Evolutionary conservation across 352 stramenopile species (phyloP), one percentile per base, ranked within the genome.

Genomic region (Saprolegnia parasitica): DNA sequence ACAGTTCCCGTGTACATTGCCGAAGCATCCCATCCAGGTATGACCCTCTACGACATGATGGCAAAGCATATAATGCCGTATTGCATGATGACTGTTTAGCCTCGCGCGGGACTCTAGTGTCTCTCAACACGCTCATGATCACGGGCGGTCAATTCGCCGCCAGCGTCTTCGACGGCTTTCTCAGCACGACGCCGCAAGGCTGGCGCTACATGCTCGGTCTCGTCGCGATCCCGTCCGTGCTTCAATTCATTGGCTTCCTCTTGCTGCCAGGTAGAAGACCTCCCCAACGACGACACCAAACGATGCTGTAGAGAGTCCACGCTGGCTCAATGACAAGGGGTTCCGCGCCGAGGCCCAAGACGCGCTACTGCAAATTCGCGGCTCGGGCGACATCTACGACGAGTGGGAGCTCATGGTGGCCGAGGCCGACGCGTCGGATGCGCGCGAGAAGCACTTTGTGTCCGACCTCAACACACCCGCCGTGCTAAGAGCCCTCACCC

Each of bases 391-490:
- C 42, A 61, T 92, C 39, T 76, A 86, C 45, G 42, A 49, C 40
- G 82, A 90, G 71, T 83, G 82, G 67, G 77, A 72, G 20, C 74
- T 80, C 37, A 88, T 90, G 16, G 75, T 88, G 55, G 61, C 62
- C 45, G 82, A 88, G 63, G 58, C 58, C 39, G 23, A 39, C 18
- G 39, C 72, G 24, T n/a, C 52, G 0, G 26, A 23, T 9, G 49
- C 32, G 35, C 35, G 42, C 42, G 42, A 49, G 8, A 15, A 49
- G 18, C 3, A 49, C 56, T 49, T 63, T 9, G 35, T 49, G 56
- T 6, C 5, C 5, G 24, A 58, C 13, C 18, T 67, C 16, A 24
- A 37, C 1, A 4, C 39, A 6, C 55, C 63, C 4, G 20, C 24
- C 24, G 50, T 71, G 24, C 11, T 24, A 13, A 39, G 52, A 13